Evolutionary conservation across 495 filamentous ascomycete genomes (phyloP), one percentile per base, ranked within the genome.

Genomic region (Lineolata rhizophorae): DNA sequence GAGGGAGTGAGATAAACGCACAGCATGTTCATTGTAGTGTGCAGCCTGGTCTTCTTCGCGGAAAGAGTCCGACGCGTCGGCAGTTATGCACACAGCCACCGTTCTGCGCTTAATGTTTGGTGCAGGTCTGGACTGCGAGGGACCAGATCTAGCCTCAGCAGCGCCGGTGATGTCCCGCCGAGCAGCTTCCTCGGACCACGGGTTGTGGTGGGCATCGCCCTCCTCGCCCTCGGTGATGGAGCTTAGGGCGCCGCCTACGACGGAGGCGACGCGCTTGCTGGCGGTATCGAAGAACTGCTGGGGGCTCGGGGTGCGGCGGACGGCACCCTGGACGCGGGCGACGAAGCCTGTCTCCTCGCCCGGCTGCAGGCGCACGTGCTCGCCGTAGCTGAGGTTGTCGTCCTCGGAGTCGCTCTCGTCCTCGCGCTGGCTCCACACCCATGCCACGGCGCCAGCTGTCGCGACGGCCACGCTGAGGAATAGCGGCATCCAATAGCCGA

Each of bases 361-460:
- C 35, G 10, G 41, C 38, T n/a, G 35, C 31, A 11, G 32, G 5
- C 1, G 34, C 13, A 22, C 24, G 4, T 44, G 42, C 27, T 45
- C 42, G 32, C 42, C 42, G 37, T 48, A 48, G 39, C 39, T 43
- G 19, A 48, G 37, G 29, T 48, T 33, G 3, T 31, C 42, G 26
- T 48, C 45, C 29, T 47, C 44, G 15, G 31, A 37, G 30, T 15
- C 15, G 30, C 15, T 19, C 32, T 57, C 62, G 35, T 72, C 73
- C 35, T 55, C 65, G 47, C 79, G 70, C 56, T 87, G 79, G 53
- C 75, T 85, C 83, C 81, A 91, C 18, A 84, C 67, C 84, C 84
- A 94, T 15, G 83, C 80, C 17, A 71, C 83, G 31, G 87, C 56
- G 18, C 81, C 79, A 32, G 76, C 64, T 15, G 83, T 77, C 5